Evolutionary conservation across 192 early-diverging fungal species (phyloP), one percentile per base, ranked within the genome.

Genomic region (Backusella morwellensis): DNA sequence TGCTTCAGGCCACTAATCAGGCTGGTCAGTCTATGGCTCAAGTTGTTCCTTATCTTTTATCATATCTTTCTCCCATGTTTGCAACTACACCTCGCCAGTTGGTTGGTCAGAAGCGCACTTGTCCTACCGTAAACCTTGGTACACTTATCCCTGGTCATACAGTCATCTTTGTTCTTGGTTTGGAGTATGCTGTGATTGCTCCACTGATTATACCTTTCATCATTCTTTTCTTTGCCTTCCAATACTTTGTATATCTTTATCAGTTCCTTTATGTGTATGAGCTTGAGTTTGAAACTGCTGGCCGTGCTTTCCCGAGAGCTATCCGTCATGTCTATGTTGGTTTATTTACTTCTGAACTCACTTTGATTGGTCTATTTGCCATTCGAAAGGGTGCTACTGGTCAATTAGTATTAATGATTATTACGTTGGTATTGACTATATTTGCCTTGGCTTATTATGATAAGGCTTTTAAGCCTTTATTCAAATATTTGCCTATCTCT

Each of bases 261-360:
- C 92, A 94, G 79, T 92, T 97, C 78, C 83, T 94, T 41, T 94
- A 93, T 66, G 93, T 94, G 3, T 93, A 91, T 77, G 84, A 89
- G 34, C 82, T 86, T 40, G 63, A 79, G 1, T 84, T 86, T 77
- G 82, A 86, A 56, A 87, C 90, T 1, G 90, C 88, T 23, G 93
- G 93, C 2, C 83, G 91, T 42, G 85, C 87, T 26, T 94, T 90
- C 74, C 90, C 91, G 0, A 82, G 80, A 47, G 81, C 87, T 14
- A 83, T 92, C 41, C 86, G 87, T 75, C 89, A 93, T 72, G 82
- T 92, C 42, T 89, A 85, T 29, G 86, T 88, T 21, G 93, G 89
- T 47, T 82, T 92, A 52, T 95, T 93, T 81, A 87, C 95, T 19
- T 91, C 86, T 50, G 86, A 95, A 78, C 80, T 95, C 15, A 88